These are phyloP conservation scores for Pseudonectria foliicola DNA, from an alignment of 2,329 filamentous ascomycete genomes.

Conservation along the genomic window DNA sequence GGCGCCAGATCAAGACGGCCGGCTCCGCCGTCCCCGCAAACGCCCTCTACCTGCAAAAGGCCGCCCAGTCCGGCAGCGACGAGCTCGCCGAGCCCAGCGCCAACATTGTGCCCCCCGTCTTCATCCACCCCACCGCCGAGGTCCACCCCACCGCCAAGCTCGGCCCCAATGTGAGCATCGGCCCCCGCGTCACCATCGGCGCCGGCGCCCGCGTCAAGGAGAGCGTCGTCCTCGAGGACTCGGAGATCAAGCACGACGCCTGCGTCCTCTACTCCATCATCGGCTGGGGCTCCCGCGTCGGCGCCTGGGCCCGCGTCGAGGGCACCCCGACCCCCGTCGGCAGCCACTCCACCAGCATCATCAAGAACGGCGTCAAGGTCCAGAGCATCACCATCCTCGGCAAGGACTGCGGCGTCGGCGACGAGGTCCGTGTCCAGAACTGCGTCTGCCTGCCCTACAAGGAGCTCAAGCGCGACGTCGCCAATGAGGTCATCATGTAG, in stretches of 20 bases:
- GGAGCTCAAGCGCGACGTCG: constrained; percentile 81
- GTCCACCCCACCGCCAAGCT: constrained; percentile 95
- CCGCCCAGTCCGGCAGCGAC: constrained; percentile 67
- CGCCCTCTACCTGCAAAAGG: constrained; percentile 91
- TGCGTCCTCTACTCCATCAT: constrained; percentile 95
- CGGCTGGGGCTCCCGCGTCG: constrained; percentile 91
- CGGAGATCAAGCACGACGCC: constrained; percentile 93
- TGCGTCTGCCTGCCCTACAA: constrained; percentile 97
- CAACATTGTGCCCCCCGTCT: constrained; percentile 86
- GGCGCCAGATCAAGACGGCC: constrained; percentile 99
- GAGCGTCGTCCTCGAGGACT: constrained; percentile 88
- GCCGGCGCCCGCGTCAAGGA: constrained; percentile 91
- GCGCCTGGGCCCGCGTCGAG: constrained; percentile 97
- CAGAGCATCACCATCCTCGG: constrained; percentile 96
- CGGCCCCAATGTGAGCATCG: constrained; percentile 92
- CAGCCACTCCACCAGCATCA: constrained; percentile 86
- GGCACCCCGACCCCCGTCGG: constrained; percentile 81
- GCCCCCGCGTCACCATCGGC: constrained; percentile 77
- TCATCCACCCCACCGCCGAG: constrained; percentile 84
- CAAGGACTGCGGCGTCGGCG: constrained; percentile 89
- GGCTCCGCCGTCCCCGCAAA: constrained; percentile 96
- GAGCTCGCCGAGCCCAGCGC: constrained; percentile 79
- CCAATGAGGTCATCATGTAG: background rate
- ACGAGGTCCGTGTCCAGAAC: constrained; percentile 95
- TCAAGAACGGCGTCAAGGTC: constrained; percentile 98